Evolutionary conservation across 108 stramenopile genomes (phyloP).

Genomic region (Thalassiosira profunda): DNA sequence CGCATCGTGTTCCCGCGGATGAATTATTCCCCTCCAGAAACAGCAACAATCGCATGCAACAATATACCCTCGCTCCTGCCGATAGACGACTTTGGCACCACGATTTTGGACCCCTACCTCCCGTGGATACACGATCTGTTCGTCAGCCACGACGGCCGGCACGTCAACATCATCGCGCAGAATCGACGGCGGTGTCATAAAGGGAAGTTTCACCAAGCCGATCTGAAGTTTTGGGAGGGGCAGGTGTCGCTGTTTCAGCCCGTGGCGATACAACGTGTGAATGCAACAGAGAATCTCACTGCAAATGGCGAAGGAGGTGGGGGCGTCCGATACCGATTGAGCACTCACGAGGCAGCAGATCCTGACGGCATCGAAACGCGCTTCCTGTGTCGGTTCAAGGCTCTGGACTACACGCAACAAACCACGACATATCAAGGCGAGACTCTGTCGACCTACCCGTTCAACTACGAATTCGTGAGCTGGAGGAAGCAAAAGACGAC

Average conservation of each 20-base stretch:
- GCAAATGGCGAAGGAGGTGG: background rate
- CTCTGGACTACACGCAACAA: constrained; percentile 22
- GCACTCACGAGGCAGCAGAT: constrained; percentile 80
- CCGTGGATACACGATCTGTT: constrained; percentile 80
- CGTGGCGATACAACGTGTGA: constrained; percentile 53
- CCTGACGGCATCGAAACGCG: constrained; percentile 76
- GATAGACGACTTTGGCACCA: constrained; percentile 62
- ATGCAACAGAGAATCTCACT: background rate
- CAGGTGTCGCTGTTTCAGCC: constrained; percentile 74
- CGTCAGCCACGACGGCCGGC: constrained; percentile 24
- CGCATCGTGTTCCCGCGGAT: constrained; percentile 25
- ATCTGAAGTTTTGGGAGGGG: constrained; percentile 69
- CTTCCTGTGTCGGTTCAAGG: constrained; percentile 88
- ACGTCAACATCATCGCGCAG: constrained; percentile 64
- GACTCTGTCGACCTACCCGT: constrained; percentile 63
- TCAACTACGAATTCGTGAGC: constrained; percentile 73
- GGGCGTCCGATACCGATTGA: constrained; percentile 60
- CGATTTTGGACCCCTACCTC: constrained; percentile 60
- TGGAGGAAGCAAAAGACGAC: constrained; percentile 50
- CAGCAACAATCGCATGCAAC: constrained; percentile 20
- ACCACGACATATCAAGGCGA: constrained; percentile 38
- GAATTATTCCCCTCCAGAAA: constrained; percentile 3
- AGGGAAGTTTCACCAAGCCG: constrained; percentile 41
- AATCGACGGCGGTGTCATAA: constrained; percentile 75
- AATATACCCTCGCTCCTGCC: constrained; percentile 46